Evolutionary conservation across 2,329 filamentous ascomycete genomes (phyloP), one percentile per base, ranked within the genome.

Genomic region (Aschersonia sp.): DNA sequence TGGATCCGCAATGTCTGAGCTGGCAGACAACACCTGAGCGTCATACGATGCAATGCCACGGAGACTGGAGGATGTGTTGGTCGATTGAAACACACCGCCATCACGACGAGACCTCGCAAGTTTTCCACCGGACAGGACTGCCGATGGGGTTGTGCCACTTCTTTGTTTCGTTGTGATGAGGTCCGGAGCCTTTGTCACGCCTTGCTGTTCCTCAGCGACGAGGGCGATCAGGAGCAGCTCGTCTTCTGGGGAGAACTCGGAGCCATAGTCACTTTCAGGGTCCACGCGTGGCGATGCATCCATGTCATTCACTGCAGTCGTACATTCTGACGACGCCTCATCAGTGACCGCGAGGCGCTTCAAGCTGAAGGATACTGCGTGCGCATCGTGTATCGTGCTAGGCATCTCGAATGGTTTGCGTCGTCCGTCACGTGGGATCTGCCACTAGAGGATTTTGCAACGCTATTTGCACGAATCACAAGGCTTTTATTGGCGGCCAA

Each of bases 231-330:
- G 54, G 43, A 67, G 51, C 41, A 66, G 54, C 49, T 74, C 71
- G 32, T 74, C 71, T 31, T 74, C 70, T 1, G 58, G 52, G 3
- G 69, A 67, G 42, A 72, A 60, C 52, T 73, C 66, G 54, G 70
- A 72, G 49, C 62, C 67, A 56, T 69, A 73, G 42, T 72, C 68
- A 53, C 60, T 63, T 51, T 69, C 65, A 22, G 22, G 10, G 12
- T 48, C 47, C 45, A 32, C 30, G n/a, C n/a, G 32, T 32, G 40
- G 30, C 22, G 47, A 45, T 10, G n/a, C 30, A 32, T 41, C 45
- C 49, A 50, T 50, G 29, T 50, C 41, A 47, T 32, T 8, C 14
- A 32, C 30, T 10, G 35, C 10, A 44, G 31, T 11, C 32, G 31
- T 12, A 30, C 47, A 50, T 50, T 8, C 11, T 44, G 41, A 31